These are phyloP conservation scores for Seiridium cupressi DNA, from an alignment of 2,329 filamentous ascomycete genomes.

Conservation along the genomic window DNA sequence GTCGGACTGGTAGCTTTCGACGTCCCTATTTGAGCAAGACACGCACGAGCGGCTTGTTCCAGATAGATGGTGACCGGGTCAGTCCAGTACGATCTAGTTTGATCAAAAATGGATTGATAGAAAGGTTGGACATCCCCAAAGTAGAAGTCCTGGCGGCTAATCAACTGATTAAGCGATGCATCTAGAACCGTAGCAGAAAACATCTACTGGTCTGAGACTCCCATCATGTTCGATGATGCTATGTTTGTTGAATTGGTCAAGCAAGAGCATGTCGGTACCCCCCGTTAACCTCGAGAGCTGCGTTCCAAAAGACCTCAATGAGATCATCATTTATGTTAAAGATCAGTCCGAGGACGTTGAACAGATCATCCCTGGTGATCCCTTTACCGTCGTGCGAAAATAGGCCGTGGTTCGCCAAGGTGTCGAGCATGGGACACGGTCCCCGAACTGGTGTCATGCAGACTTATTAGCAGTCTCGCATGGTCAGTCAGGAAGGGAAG, in stretches of 20 bases:
- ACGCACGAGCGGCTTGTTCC: slow-evolving; percentile 42
- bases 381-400: slow-evolving; percentile 7
- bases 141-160: slow-evolving; percentile 44
- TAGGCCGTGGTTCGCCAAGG: slow-evolving; percentile 10
- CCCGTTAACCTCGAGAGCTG: neutral
- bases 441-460: neutral
- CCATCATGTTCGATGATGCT: slow-evolving; percentile 10
- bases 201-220: neutral
- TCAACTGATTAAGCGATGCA: neutral
- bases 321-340: slow-evolving; percentile 1
- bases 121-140: slow-evolving; percentile 51
- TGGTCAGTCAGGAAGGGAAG: neutral
- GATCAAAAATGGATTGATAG: slow-evolving; percentile 49
- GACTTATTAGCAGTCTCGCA: no score
- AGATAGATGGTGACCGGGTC: slow-evolving; percentile 33
- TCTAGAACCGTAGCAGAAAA: no score
- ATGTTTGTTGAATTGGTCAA: slow-evolving; percentile 4
- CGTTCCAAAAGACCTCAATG: neutral
- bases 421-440: slow-evolving; percentile 11
- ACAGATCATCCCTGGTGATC: neutral
- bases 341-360: neutral
- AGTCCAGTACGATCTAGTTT: slow-evolving; percentile 44
- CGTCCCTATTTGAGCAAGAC: slow-evolving; percentile 39
- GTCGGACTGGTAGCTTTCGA: slow-evolving; percentile 46
- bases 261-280: slow-evolving; percentile 3